Percentiles rank a stretch among this genome's conserved stretches.
These are phyloP conservation scores for Fusarium armeniacum DNA, from an alignment of 2,329 filamentous ascomycete species.

Conservation along the genomic window DNA sequence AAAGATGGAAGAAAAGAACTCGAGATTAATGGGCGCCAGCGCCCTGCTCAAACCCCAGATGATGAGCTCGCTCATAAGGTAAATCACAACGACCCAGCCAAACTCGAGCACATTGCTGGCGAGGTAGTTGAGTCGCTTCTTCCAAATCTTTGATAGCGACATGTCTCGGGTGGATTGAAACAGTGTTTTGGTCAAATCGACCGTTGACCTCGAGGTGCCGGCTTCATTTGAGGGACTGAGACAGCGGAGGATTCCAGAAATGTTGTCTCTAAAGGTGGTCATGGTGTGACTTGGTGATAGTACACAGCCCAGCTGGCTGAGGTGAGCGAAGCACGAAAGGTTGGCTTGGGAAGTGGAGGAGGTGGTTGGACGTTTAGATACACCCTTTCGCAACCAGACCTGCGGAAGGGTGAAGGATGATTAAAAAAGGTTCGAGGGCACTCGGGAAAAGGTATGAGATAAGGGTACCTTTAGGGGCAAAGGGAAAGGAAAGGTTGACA, in stretches of 20 bases:
- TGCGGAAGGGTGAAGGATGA: slow-evolving; percentile 35
- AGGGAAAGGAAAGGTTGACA: slow-evolving; percentile 4
- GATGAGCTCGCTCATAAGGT: slow-evolving; percentile 60
- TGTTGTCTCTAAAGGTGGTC: slow-evolving; percentile 34
- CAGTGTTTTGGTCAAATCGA: slow-evolving; percentile 26
- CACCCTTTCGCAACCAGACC: slow-evolving; percentile 24
- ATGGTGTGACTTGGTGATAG: slow-evolving; percentile 44
- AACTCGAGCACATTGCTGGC: slow-evolving; percentile 41
- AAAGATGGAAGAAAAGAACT: slow-evolving; percentile 64
- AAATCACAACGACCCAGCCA: slow-evolving; percentile 55
- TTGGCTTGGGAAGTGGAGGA: slow-evolving; percentile 8
- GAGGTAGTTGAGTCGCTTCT: slow-evolving; percentile 23
- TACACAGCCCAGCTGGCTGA: slow-evolving; percentile 20
- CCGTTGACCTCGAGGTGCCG: slow-evolving; percentile 21
- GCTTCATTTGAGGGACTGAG: slow-evolving; percentile 50
- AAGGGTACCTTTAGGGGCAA: not conserved
- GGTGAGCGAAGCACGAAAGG: slow-evolving; percentile 19
- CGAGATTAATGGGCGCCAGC: slow-evolving; percentile 52
- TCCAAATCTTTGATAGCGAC: slow-evolving; percentile 40
- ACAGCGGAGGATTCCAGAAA: slow-evolving; percentile 50
- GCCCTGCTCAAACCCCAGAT: slow-evolving; percentile 60
- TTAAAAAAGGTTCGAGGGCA: slow-evolving; percentile 23
- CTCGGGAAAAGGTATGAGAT: slow-evolving; percentile 25
- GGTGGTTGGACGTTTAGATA: slow-evolving; percentile 40
- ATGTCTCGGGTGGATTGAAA: slow-evolving; percentile 49